Evolutionary conservation across 2,329 filamentous ascomycete genomes (phyloP).

Genomic region (Chalaropsis ovoidea): DNA sequence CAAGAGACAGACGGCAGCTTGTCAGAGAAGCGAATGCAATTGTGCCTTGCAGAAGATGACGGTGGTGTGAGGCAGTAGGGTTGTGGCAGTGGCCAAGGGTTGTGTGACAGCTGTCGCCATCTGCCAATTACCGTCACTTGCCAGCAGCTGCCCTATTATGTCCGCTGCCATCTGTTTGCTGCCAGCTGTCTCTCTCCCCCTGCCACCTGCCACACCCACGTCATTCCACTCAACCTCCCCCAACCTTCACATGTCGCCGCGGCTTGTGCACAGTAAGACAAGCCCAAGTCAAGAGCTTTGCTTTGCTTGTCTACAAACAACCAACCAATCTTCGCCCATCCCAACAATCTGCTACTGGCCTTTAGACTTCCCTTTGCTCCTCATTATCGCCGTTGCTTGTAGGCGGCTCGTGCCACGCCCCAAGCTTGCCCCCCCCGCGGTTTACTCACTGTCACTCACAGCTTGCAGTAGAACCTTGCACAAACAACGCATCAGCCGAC

Average conservation of each 20-base stretch:
- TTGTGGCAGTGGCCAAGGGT: background rate
- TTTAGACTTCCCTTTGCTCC: background rate
- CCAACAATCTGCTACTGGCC: background rate
- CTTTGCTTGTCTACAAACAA: no score
- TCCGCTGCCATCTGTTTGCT: background rate
- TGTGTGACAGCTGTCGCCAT: background rate
- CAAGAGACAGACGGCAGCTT: background rate
- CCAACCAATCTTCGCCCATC: background rate
- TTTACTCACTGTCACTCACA: no score
- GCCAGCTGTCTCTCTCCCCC: background rate
- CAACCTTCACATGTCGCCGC: background rate
- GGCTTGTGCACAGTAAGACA: background rate
- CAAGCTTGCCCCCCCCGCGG: background rate
- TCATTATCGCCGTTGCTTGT: background rate
- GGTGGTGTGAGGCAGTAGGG: no score
- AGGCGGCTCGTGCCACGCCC: background rate
- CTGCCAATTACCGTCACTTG: no score
- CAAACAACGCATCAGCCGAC: conserved; percentile 10
- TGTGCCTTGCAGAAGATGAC: no score
- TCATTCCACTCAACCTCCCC: background rate
- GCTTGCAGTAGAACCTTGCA: conserved; percentile 4
- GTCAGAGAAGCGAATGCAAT: background rate
- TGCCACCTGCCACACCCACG: background rate
- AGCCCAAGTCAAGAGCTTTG: background rate
- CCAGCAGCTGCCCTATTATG: no score